Base-by-base conservation (phyloP, 345 rosid genomes). In the Euphorbia lathyris region DNA sequence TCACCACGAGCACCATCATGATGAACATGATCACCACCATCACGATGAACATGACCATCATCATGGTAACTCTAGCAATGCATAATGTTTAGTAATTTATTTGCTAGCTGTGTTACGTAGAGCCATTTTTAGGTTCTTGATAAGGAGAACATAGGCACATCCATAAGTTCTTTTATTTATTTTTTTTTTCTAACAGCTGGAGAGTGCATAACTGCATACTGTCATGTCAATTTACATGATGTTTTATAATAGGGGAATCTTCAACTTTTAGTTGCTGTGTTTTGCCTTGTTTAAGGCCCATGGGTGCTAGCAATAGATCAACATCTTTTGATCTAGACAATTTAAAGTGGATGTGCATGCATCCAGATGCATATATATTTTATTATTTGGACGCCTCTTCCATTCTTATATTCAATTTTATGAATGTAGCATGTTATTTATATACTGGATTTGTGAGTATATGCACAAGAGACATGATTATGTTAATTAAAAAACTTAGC, bases 31-130 rank as follows among this genome's bases (percentile, higher is more conserved):
- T 4, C 69, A 89, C 26, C 77, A 88, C 22, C 83, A 86, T 55
- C 86, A 86, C 47, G 76, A 83, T 12, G 86, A 84, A 57, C 90
- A 91, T 23, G 84, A 81, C 56, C 84, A 91, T 70, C 73, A 87
- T 63, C 96, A 90, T 68, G 92, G 99, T 95, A 86, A 73, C 47
- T 67, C 48, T 26, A 23, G 53, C 61, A 26, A n/a, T 50, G 26
- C 57, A 29, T 12, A 27, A 20, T 29, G 1, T 10, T 5, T 60
- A 60, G 26, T 60, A 10, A 19, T 60, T 36, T 3, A 17, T 32
- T 60, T 17, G 7, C 22, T 22, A 36, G 25, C 48, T 70, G 30
- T 47, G 5, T 27, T 38, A 63, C 12, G 22, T 27, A 17, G 61
- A n/a, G 9, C 7, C 12, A 32, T 67, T 30, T 43, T 42, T 38